Evolutionary conservation across 176 grass and related monocot genomes (phyloP).

Genomic region (Phyllostachys edulis): DNA sequence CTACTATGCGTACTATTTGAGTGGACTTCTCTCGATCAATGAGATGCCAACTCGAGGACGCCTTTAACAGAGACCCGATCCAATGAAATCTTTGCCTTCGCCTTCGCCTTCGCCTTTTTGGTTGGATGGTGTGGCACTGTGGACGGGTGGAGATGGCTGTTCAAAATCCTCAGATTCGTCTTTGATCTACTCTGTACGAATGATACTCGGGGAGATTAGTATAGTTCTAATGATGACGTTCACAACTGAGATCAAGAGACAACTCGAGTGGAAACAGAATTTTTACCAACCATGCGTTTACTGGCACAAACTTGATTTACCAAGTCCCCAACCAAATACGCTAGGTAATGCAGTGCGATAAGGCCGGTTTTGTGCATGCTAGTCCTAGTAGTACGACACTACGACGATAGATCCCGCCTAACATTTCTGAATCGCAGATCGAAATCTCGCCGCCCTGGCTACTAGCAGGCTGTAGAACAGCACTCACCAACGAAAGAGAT

Average conservation of each 20-base stretch:
- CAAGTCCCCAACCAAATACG: background rate
- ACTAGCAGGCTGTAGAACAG: background rate
- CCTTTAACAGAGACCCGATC: background rate
- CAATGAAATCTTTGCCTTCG: background rate
- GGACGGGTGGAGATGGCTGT: background rate
- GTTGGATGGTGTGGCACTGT: background rate
- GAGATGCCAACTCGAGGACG: constrained; percentile 5
- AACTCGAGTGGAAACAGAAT: background rate
- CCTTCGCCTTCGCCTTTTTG: background rate
- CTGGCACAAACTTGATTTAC: background rate
- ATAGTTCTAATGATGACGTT: too few species aligned
- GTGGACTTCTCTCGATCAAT: background rate
- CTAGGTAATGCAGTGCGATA: too few species aligned
- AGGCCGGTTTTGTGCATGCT: background rate
- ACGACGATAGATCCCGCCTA: background rate
- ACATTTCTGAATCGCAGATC: background rate
- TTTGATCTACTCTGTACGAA: background rate
- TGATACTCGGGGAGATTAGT: background rate
- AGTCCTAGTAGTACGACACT: too few species aligned
- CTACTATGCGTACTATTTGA: background rate
- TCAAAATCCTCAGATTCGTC: background rate
- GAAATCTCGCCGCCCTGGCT: background rate
- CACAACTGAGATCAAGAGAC: background rate
- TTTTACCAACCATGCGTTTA: background rate
- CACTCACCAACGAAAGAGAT: background rate